A percentile compares a stretch with the other conserved stretches of the same genome.
Evolutionary conservation across 192 early-diverging fungal genomes (phyloP).

Genomic region (Umbelopsis vinacea): DNA sequence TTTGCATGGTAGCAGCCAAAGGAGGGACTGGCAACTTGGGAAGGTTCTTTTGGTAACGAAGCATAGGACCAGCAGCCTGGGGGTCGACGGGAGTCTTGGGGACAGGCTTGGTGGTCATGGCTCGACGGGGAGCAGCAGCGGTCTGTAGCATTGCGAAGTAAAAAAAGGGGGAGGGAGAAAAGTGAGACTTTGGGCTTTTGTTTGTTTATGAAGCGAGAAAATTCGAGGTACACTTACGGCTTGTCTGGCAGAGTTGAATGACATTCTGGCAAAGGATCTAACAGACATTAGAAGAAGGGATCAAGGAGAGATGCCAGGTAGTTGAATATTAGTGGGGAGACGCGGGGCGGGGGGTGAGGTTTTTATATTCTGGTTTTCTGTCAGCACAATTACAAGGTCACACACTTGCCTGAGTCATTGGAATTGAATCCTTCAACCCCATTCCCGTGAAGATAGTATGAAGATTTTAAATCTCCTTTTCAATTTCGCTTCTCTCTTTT

Average conservation of each 20-base stretch:
- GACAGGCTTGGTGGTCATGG: constrained; percentile 10
- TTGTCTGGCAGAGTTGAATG: constrained; percentile 22
- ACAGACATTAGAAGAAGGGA: constrained; percentile 9
- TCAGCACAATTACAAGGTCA: constrained; percentile 14
- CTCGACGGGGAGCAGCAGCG: constrained; percentile 17
- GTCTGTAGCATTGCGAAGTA: constrained; percentile 8
- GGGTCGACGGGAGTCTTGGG: constrained; percentile 28
- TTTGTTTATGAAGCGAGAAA: constrained; percentile 4
- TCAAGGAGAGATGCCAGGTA: not conserved
- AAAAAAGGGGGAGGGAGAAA: constrained; percentile 7
- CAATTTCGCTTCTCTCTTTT: not conserved
- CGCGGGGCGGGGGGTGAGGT: constrained; percentile 2
- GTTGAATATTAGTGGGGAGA: not conserved
- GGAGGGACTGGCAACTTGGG: constrained; percentile 91
- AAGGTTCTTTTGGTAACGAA: constrained; percentile 74
- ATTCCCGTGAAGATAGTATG: not conserved
- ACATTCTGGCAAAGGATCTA: constrained; percentile 20
- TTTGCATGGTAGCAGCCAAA: constrained; percentile 78
- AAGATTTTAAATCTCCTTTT: constrained; percentile 12
- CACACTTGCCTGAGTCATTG: constrained; percentile 20
- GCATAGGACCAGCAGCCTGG: constrained; percentile 63
- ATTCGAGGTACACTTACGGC: not conserved
- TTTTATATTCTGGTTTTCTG: constrained; percentile 19
- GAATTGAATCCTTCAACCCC: not conserved
- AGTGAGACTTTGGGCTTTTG: not conserved